Evolutionary conservation across 2,329 filamentous ascomycete genomes (phyloP).

Genomic region (Seiridium cupressi): DNA sequence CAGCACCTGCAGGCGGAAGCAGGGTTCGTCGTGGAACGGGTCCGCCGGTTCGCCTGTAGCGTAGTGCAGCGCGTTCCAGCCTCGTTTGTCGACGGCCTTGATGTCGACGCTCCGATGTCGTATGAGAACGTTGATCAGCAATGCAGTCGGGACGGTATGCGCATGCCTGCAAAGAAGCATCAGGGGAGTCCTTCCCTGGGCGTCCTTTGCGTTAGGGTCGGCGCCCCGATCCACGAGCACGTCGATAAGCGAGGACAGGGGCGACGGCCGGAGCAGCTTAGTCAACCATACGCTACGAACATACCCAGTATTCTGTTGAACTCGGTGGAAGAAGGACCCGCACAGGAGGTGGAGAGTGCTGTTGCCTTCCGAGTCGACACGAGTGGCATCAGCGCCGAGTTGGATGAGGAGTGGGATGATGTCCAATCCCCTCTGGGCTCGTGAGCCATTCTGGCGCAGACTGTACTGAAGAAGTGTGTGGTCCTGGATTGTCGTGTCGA

Average conservation of each 20-base stretch:
- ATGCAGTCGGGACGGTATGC: neutral
- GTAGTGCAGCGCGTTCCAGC: neutral
- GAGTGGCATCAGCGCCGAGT: conserved; percentile 1
- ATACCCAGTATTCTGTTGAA: neutral
- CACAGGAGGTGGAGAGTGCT: neutral
- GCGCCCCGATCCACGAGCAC: neutral
- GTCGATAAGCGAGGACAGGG: neutral
- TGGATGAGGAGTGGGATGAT: neutral
- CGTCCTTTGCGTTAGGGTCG: neutral
- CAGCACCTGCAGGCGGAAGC: conserved; percentile 1
- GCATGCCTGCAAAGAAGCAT: neutral
- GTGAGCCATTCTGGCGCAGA: neutral
- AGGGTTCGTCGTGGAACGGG: conserved; percentile 1
- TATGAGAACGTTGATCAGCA: neutral
- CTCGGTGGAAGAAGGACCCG: neutral
- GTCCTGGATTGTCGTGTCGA: neutral
- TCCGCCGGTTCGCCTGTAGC: neutral
- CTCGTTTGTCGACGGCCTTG: conserved; percentile 1
- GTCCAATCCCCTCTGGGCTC: neutral
- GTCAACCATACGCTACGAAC: neutral
- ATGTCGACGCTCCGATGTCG: neutral
- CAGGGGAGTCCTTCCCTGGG: neutral
- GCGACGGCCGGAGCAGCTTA: neutral
- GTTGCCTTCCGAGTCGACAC: neutral
- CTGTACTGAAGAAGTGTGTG: neutral